Conservation (phyloP, 23 red algal species). For the Cyanidiococcus yangmingshanensis region DNA sequence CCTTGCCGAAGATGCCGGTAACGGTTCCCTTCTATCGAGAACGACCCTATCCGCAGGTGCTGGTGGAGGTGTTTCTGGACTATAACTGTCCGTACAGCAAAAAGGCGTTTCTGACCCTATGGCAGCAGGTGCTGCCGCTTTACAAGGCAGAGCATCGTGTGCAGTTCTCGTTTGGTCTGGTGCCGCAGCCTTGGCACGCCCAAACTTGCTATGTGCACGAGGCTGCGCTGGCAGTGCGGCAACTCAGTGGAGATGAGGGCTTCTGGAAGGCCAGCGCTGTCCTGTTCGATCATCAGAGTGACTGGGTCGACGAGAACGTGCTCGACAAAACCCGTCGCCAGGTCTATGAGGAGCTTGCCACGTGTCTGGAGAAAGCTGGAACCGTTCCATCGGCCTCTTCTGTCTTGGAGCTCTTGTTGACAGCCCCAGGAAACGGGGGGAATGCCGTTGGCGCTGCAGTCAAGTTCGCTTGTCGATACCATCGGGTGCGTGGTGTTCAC, state of each 20-base stretch:
- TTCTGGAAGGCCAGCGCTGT: conserved; percentile 18
- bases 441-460: conserved; percentile 13
- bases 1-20: not conserved
- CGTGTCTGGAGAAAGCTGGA: not conserved
- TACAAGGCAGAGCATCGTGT: conserved; percentile 5
- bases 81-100: conserved; percentile 33
- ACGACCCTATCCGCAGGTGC: conserved; percentile 7
- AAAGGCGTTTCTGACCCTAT: not conserved
- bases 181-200: conserved; percentile 31
- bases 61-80: conserved; percentile 29
- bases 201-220: conserved; percentile 28
- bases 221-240: conserved; percentile 29
- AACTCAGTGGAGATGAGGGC: not conserved
- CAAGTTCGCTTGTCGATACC: conserved; percentile 26
- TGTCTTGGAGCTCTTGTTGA: conserved; percentile 19
- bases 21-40: not conserved
- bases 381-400: not conserved
- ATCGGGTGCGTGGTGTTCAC: conserved; percentile 25
- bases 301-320: conserved; percentile 22
- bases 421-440: conserved; percentile 5
- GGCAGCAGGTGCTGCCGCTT: conserved; percentile 11
- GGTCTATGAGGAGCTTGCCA: not conserved
- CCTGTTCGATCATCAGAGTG: conserved; percentile 20
- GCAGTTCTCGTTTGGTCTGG: conserved; percentile 19
- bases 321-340: conserved; percentile 13